Percentiles rank a stretch among this genome's conserved stretches.
These are phyloP conservation scores for Borealophlyctis nickersoniae DNA, from an alignment of 192 early-diverging fungal species.

Conservation along the genomic window DNA sequence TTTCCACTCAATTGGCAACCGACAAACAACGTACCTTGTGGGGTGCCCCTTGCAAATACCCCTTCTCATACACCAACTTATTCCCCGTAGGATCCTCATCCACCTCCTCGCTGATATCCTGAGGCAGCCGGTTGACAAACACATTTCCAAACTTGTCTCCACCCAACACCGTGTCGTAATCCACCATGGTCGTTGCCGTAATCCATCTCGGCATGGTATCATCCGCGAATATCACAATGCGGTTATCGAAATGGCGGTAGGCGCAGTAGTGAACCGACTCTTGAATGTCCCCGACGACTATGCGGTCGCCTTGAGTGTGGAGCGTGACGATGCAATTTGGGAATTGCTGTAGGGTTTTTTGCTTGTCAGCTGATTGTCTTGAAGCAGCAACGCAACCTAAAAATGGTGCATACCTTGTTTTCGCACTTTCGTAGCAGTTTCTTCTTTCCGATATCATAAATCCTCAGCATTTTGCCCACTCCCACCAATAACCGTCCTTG, in stretches of 20 bases:
- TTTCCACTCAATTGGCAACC: conserved; percentile 10
- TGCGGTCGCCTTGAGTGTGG: conserved; percentile 75
- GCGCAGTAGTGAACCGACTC: conserved; percentile 79
- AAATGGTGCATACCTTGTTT: conserved; percentile 49
- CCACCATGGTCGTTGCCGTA: conserved; percentile 73
- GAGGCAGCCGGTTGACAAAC: conserved; percentile 70
- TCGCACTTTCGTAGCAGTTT: conserved; percentile 90
- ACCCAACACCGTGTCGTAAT: conserved; percentile 88
- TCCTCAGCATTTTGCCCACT: conserved; percentile 77
- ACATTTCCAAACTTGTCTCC: conserved; percentile 99
- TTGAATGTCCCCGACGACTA: conserved; percentile 83
- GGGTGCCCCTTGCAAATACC: conserved; percentile 77
- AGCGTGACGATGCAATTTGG: conserved; percentile 71
- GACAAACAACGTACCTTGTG: conserved; percentile 60
- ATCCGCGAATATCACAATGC: conserved; percentile 88
- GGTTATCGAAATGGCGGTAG: conserved; percentile 71
- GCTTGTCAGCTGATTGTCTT: conserved; percentile 9
- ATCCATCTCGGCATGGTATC: conserved; percentile 88
- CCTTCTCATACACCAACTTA: conserved; percentile 76
- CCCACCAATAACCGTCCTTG: conserved; percentile 87
- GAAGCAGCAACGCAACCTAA: conserved; percentile 4
- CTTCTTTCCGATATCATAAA: conserved; percentile 90
- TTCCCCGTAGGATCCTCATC: conserved; percentile 88
- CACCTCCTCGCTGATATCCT: conserved; percentile 62
- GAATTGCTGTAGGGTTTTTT: conserved; percentile 42